Base-by-base conservation (phyloP, 352 stramenopile genomes). In the Achlya hypogyna region DNA sequence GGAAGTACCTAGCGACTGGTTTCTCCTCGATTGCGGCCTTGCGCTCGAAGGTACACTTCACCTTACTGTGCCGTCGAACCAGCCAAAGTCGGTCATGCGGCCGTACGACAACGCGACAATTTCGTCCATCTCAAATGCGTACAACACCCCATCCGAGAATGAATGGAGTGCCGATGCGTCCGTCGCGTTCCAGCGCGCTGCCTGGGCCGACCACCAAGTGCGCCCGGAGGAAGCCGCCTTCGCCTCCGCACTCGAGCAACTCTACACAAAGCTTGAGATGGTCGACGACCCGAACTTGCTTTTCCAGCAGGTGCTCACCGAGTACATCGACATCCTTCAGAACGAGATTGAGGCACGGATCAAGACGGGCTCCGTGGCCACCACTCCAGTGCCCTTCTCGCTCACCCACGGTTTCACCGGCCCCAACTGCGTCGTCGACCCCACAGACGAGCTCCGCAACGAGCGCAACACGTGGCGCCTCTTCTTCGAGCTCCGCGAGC, bases 401-500 rank as follows among this genome's bases (percentile, higher is more conserved):
- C 47, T 53, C 10, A 23, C 51, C 6, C 23, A 53, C 18, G 63
- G 32, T 29, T 63, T 52, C 10, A 27, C 12, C n/a, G 29, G 8
- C 18, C 25, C 5, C 35, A 63, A 43, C 23, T 34, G 43, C 1
- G 4, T n/a, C 14, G n/a, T 42, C 1, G 25, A 62, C 25, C 29
- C 22, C 20, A 38, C 78, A 25, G 71, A 78, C 43, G 81, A 94
- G 29, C 71, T 94, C 3, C 70, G 77, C 0, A 79, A 94, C 58
- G 86, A 94, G 38, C 78, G 86, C 35, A 94, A 94, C 38, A 91
- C 86, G n/a, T 94, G 86, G 86, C 74, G 80, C 12, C 56, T 94
- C 34, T 53, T 92, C 29, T 87, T 84, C 59, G 82, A 91, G 52
- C 70, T 94, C 34, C 81, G 84, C 12, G 73, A 81, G 29, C 83